Evolutionary conservation across 352 stramenopile genomes (phyloP).

Genomic region (Phytophthora crassamura): DNA sequence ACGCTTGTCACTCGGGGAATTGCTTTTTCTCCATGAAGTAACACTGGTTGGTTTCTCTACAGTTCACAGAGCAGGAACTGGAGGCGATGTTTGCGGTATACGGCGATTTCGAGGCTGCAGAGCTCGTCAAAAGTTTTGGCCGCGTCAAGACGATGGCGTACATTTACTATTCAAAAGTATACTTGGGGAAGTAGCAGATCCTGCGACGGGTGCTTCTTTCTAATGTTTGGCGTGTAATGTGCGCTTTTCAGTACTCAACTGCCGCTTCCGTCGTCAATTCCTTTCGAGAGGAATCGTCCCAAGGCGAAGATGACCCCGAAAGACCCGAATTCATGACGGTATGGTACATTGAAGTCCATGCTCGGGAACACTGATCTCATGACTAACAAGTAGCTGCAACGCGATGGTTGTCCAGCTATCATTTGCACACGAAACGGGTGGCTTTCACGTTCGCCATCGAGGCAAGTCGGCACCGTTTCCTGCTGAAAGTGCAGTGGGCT

Average conservation of each 20-base stretch:
- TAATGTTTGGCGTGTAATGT: slow-evolving; percentile 13
- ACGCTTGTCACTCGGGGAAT: background rate
- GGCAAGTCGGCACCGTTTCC: slow-evolving; percentile 8
- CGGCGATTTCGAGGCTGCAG: slow-evolving; percentile 71
- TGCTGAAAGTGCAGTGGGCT: slow-evolving; percentile 10
- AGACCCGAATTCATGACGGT: slow-evolving; percentile 64
- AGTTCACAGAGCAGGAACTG: slow-evolving; percentile 84
- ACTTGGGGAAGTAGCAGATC: slow-evolving; percentile 9
- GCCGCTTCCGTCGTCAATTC: slow-evolving; percentile 63
- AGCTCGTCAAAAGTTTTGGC: slow-evolving; percentile 79
- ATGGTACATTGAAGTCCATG: background rate
- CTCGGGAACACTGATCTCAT: background rate
- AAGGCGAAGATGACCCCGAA: slow-evolving; percentile 42
- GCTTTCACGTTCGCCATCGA: slow-evolving; percentile 19
- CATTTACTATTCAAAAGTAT: slow-evolving; percentile 70
- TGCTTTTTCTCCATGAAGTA: background rate
- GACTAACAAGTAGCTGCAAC: slow-evolving; percentile 10
- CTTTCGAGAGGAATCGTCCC: slow-evolving; percentile 50
- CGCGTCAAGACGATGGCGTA: slow-evolving; percentile 90
- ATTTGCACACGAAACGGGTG: slow-evolving; percentile 47
- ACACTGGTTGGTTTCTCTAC: background rate
- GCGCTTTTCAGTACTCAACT: slow-evolving; percentile 46
- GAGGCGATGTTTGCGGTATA: slow-evolving; percentile 87
- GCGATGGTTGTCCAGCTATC: slow-evolving; percentile 40
- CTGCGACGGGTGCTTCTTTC: background rate